Evolutionary conservation across 179 eudicot species (phyloP).

Genomic region (Actinidia polygama): DNA sequence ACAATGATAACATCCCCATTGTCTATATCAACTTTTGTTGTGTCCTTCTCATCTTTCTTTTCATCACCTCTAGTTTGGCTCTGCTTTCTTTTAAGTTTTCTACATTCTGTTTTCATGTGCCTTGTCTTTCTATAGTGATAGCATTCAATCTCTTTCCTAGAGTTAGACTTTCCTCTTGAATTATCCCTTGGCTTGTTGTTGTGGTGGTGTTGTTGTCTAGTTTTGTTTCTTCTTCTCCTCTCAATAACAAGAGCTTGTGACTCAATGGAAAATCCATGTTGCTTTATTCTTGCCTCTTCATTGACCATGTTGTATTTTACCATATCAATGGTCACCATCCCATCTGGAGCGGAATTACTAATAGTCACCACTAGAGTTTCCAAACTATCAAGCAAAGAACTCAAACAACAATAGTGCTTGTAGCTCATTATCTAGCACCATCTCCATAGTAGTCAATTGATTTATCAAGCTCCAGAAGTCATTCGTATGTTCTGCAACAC

Average conservation of each 20-base stretch:
- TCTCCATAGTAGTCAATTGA: too few species aligned
- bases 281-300: background rate
- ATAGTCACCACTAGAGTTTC: conserved; percentile 9
- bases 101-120: background rate
- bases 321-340: background rate
- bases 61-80: background rate
- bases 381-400: conserved; percentile 8
- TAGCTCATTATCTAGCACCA: too few species aligned
- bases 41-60: background rate
- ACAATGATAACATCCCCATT: background rate
- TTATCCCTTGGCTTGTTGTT: background rate
- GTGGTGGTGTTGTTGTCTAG: background rate
- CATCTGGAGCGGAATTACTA: background rate
- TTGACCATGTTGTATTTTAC: conserved; percentile 1
- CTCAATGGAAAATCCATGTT: background rate
- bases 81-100: background rate
- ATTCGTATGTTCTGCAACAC: too few species aligned
- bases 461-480: too few species aligned
- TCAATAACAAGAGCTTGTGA: conserved; percentile 9
- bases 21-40: too few species aligned
- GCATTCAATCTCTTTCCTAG: background rate
- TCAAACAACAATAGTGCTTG: background rate
- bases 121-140: background rate
- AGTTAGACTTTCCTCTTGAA: background rate
- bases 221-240: background rate